Percentiles rank a stretch among this genome's conserved stretches.
Evolutionary conservation across 2,329 filamentous ascomycete genomes (phyloP).

Genomic region (Alternaria gaisen): DNA sequence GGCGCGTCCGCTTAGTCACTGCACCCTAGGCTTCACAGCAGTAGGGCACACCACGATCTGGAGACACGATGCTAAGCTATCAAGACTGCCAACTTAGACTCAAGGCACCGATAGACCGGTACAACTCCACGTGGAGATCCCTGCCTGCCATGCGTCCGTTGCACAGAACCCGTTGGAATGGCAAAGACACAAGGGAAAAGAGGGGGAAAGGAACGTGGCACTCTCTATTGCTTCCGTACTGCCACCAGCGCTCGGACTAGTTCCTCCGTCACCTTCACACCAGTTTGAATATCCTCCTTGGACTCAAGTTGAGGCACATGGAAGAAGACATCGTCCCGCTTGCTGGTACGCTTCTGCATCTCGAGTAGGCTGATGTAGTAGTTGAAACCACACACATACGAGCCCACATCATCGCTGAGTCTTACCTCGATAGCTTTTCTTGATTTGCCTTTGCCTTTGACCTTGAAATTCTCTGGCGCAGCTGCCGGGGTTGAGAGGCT

Average conservation of each 20-base stretch:
- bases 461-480: background rate
- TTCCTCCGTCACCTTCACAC: background rate
- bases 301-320: background rate
- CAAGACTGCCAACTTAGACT: background rate
- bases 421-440: background rate
- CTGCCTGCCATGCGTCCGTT: background rate
- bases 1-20: background rate
- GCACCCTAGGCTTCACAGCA: background rate
- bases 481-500: background rate
- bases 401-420: slow-evolving; percentile 54
- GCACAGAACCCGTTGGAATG: slow-evolving; percentile 40
- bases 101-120: background rate
- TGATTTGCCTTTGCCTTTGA: background rate
- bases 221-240: slow-evolving; percentile 22
- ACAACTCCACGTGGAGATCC: background rate
- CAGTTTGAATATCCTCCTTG: background rate
- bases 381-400: slow-evolving; percentile 57
- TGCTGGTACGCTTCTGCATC: slow-evolving; percentile 30
- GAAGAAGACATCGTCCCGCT: slow-evolving; percentile 37
- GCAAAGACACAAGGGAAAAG: slow-evolving; percentile 36
- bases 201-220: background rate
- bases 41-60: background rate
- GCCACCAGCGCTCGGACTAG: slow-evolving; percentile 20
- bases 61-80: background rate
- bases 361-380: slow-evolving; percentile 52